Evolutionary conservation across 2,329 filamentous ascomycete genomes (phyloP).

Genomic region (Stachybotrys chlorohalonatus): DNA sequence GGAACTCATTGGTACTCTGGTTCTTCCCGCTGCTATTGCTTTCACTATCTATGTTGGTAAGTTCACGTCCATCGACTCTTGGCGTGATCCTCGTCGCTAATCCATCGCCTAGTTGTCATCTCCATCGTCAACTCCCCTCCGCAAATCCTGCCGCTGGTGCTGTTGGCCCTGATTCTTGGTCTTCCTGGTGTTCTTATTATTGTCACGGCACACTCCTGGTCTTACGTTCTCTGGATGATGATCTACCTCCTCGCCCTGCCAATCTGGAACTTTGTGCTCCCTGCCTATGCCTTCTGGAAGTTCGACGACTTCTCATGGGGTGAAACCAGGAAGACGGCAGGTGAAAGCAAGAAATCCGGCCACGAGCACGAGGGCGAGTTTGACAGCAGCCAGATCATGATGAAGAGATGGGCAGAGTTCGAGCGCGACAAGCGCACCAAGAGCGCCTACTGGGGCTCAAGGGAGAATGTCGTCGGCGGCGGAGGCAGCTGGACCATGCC

Average conservation of each 20-base stretch:
- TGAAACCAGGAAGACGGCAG: slow-evolving; percentile 90
- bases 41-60: slow-evolving; percentile 95
- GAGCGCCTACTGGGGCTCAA: slow-evolving; percentile 41
- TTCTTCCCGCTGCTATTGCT: slow-evolving; percentile 88
- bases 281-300: slow-evolving; percentile 96
- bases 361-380: slow-evolving; percentile 92
- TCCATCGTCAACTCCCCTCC: slow-evolving; percentile 70
- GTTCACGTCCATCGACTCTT: slow-evolving; percentile 22
- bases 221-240: slow-evolving; percentile 93
- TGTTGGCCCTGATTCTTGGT: slow-evolving; percentile 85
- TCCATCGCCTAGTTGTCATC: slow-evolving; percentile 55
- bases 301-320: slow-evolving; percentile 99
- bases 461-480: slow-evolving; percentile 39
- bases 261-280: slow-evolving; percentile 95
- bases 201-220: slow-evolving; percentile 83
- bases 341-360: slow-evolving; percentile 79
- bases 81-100: slow-evolving; percentile 2
- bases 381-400: slow-evolving; percentile 96
- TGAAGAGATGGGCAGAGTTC: slow-evolving; percentile 98
- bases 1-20: slow-evolving; percentile 87
- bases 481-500: slow-evolving; percentile 33
- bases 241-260: slow-evolving; percentile 91
- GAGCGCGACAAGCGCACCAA: slow-evolving; percentile 55
- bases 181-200: slow-evolving; percentile 87
- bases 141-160: slow-evolving; percentile 82